Base-by-base conservation (phyloP, 2,329 filamentous ascomycete species). In the Diaporthe batatas region DNA sequence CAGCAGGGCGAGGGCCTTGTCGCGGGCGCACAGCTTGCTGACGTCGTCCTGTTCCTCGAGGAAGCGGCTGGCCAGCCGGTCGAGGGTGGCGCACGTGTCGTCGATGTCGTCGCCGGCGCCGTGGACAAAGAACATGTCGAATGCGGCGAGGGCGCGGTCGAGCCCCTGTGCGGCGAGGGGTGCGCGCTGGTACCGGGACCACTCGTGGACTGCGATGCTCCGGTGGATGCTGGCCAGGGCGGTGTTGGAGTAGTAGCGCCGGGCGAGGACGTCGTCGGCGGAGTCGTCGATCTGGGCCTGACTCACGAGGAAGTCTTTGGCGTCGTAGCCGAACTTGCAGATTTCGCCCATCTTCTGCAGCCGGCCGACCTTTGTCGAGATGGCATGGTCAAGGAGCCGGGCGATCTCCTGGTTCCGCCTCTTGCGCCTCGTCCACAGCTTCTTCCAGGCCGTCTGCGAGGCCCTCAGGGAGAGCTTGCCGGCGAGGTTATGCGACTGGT, bases 111-210 rank as follows among this genome's bases (percentile, higher is more conserved):
- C 91, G 39, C 74, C 72, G 23, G 90, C 88, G 70, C 92, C 92
- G 76, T 92, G 90, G 36, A 96, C 85, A 58, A 97, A 90, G 82
- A 98, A 98, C 82, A 98, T 88, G 81, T 98, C 96, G 80, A 97
- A 97, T 18, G 92, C 93, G 25, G 91, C 93, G 21, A 98, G 84
- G 1, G 92, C 92, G 72, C 89, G 88, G 80, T 98, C 95, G 25
- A 98, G 85, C 10, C 77, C 75, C 21, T 70, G 70, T 49, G 75
- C 77, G 54, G 77, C 80, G 10, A 80, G 76, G 5, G 83, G 75
- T 70, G 80, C 75, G 71, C 77, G 75, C 75, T 83, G 79, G 76
- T 83, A 93, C 70, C 87, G 87, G 75, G 84, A 84, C 96, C 95
- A 98, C 79, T 94, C 89, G 54, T 91, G 87, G 71, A 98, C 87